Conservation (phyloP, 2,329 filamentous ascomycete genomes). For the Microcyclospora pomicola region DNA sequence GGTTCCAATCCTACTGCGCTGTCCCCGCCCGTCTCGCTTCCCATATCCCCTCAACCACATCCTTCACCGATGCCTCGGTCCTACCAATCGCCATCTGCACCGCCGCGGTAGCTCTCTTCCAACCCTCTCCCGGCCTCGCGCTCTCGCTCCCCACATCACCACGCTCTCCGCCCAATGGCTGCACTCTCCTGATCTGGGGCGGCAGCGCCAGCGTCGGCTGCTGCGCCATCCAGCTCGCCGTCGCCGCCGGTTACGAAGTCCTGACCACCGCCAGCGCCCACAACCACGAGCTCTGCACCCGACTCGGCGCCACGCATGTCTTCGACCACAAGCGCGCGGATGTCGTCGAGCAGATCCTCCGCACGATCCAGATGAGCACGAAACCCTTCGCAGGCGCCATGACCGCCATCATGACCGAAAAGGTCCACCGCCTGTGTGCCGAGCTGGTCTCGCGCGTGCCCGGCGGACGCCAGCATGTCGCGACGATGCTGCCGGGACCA, state of each 20-base stretch:
- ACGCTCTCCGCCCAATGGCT: conserved; percentile 2
- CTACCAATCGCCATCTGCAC: conserved; percentile 8
- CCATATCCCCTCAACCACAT: conserved; percentile 21
- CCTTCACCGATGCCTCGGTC: conserved; percentile 25
- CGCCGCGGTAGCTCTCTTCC: neutral
- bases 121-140: neutral
- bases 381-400: conserved; percentile 9
- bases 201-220: conserved; percentile 40
- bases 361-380: conserved; percentile 2
- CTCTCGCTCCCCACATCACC: conserved; percentile 1
- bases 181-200: conserved; percentile 39
- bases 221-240: conserved; percentile 36
- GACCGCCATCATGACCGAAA: conserved; percentile 2
- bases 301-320: conserved; percentile 32
- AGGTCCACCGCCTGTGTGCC: conserved; percentile 3
- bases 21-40: too few relatives aligned
- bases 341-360: conserved; percentile 16
- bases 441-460: conserved; percentile 2
- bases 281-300: conserved; percentile 30
- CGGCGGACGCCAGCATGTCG: conserved; percentile 4
- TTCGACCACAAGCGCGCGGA: conserved; percentile 36
- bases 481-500: conserved; percentile 2
- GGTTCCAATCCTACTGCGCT: too few relatives aligned
- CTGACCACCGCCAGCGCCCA: conserved; percentile 22
- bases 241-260: conserved; percentile 32